Conservation (phyloP, 139 green algal genomes). For the Coelastrella sp. region DNA sequence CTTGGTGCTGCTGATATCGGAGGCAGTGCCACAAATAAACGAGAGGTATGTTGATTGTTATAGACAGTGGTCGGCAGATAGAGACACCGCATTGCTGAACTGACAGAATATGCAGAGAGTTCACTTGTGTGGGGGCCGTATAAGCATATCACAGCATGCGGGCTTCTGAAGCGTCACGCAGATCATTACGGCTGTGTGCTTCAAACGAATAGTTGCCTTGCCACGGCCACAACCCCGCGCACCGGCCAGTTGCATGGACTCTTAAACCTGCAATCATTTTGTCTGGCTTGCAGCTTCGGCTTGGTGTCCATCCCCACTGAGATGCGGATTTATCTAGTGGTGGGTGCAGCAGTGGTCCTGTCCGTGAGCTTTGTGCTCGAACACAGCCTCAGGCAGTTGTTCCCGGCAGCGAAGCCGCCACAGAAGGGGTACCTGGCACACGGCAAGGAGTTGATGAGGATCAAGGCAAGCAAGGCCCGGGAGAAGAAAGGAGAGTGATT, state of each 20-base stretch:
- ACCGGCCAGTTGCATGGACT: background rate
- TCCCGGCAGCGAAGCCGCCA: slow-evolving; percentile 42
- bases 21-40: slow-evolving; percentile 61
- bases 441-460: background rate
- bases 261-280: background rate
- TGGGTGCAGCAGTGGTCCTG: slow-evolving; percentile 2
- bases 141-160: too few species aligned
- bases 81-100: background rate
- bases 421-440: slow-evolving; percentile 51
- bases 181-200: too few species aligned
- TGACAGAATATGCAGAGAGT: background rate
- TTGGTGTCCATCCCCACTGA: slow-evolving; percentile 48
- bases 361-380: slow-evolving; percentile 30
- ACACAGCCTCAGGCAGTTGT: slow-evolving; percentile 30
- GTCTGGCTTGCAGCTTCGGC: slow-evolving; percentile 41
- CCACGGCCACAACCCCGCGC: too few species aligned
- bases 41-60: slow-evolving; percentile 15
- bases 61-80: background rate
- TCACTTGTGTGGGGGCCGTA: background rate
- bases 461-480: background rate
- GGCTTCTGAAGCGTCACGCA: too few species aligned
- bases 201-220: background rate
- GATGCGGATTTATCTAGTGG: slow-evolving; percentile 33
- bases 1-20: slow-evolving; percentile 59
- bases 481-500: slow-evolving; percentile 11